A percentile compares a stretch with the other conserved stretches of the same genome.
Conservation (phyloP, 2,329 filamentous ascomycete species). For the Colletotrichum kahawae region DNA sequence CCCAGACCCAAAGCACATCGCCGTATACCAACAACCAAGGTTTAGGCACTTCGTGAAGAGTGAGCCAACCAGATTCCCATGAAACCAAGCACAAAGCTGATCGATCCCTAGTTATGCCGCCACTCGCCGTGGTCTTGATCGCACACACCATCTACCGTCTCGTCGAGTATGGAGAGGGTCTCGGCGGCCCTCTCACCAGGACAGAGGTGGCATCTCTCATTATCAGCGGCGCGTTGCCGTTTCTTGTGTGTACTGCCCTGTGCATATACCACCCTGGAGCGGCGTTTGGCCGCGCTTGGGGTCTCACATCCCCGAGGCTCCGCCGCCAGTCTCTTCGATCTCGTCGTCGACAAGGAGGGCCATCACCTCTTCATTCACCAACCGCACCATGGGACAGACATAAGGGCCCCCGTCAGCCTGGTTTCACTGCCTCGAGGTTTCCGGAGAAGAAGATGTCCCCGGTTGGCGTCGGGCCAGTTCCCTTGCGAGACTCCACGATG, state of each 20-base stretch:
- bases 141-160: constrained; percentile 46
- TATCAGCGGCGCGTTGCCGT: constrained; percentile 44
- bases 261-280: constrained; percentile 41
- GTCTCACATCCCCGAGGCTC: constrained; percentile 38
- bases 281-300: constrained; percentile 45
- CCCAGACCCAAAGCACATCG: constrained; percentile 42
- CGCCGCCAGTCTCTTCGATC: constrained; percentile 1
- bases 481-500: constrained; percentile 16
- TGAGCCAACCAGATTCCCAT: constrained; percentile 30
- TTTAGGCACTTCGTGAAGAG: constrained; percentile 52
- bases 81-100: not conserved
- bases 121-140: constrained; percentile 41
- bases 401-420: constrained; percentile 16
- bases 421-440: constrained; percentile 10
- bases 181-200: constrained; percentile 39
- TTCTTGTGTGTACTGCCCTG: constrained; percentile 40
- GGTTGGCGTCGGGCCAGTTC: constrained; percentile 7
- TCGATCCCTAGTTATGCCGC: constrained; percentile 38
- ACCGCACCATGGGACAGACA: constrained; percentile 12
- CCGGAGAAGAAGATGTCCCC: constrained; percentile 17
- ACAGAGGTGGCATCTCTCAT: constrained; percentile 43
- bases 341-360: not conserved
- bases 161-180: constrained; percentile 41
- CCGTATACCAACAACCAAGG: constrained; percentile 43
- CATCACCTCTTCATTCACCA: constrained; percentile 18